Percentiles rank a stretch among this genome's conserved stretches.
phyloP scores from a whole-genome alignment of 208 protist species.

The Blechomonas ayalai region DNA sequence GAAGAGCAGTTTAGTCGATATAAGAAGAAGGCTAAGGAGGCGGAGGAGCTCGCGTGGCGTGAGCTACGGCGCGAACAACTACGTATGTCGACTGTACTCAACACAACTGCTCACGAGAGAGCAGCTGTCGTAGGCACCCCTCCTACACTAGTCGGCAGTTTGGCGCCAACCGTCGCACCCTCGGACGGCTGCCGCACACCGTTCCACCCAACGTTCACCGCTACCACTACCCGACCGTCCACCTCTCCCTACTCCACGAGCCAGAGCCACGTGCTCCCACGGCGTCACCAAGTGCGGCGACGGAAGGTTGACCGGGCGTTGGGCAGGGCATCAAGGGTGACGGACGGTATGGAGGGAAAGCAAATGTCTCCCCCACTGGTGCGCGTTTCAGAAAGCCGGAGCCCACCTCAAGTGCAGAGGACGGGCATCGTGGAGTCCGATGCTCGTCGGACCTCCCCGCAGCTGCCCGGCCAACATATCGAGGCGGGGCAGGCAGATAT shows the following conservation, averaged over 20 bases:
- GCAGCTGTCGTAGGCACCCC: too few relatives aligned
- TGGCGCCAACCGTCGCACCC: background rate
- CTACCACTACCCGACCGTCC: too few relatives aligned
- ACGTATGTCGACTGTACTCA: constrained; percentile 18
- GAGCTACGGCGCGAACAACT: constrained; percentile 79
- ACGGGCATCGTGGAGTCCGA: too few relatives aligned
- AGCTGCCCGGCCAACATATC: background rate
- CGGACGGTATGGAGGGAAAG: too few relatives aligned
- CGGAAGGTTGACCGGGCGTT: background rate
- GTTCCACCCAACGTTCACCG: too few relatives aligned
- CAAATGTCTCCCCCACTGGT: background rate
- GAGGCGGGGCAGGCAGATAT: background rate
- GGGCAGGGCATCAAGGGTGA: too few relatives aligned
- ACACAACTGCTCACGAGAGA: too few relatives aligned
- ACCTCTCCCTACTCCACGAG: too few relatives aligned
- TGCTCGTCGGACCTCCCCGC: background rate
- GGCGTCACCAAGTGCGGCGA: background rate
- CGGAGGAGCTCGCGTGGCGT: constrained; percentile 57
- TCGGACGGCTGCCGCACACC: constrained; percentile 1
- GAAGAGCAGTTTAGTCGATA: constrained; percentile 66
- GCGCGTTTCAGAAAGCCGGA: too few relatives aligned
- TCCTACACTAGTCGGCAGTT: too few relatives aligned
- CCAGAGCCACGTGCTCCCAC: background rate
- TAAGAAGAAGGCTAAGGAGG: constrained; percentile 72
- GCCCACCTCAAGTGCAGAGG: too few relatives aligned